Evolutionary conservation across 805 yeast genomes (phyloP).

Genomic region (Myxozyma mucilagina): DNA sequence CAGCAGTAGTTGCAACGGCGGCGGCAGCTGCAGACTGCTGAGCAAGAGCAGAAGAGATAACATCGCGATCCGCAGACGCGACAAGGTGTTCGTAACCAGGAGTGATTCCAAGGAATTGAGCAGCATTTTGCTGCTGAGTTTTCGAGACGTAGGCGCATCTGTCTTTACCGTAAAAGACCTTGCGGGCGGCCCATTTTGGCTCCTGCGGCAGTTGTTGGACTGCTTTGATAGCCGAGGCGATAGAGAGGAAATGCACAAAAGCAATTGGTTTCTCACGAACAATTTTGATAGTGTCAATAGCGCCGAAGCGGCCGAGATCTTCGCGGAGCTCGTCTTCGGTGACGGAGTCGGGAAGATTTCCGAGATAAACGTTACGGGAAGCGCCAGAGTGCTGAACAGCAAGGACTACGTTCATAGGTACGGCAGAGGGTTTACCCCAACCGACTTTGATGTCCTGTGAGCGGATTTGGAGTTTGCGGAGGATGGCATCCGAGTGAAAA

Average conservation of each 20-base stretch:
- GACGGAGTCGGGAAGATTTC: slow-evolving; percentile 66
- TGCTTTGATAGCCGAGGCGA: slow-evolving; percentile 80
- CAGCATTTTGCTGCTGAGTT: slow-evolving; percentile 96
- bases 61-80: slow-evolving; percentile 62
- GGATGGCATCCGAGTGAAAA: slow-evolving; percentile 89
- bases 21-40: slow-evolving; percentile 97
- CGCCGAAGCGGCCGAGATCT: slow-evolving; percentile 74
- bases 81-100: slow-evolving; percentile 84
- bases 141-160: slow-evolving; percentile 87
- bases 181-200: slow-evolving; percentile 70
- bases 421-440: slow-evolving; percentile 84
- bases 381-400: slow-evolving; percentile 85
- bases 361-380: slow-evolving; percentile 89
- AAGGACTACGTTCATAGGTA: slow-evolving; percentile 70
- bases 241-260: slow-evolving; percentile 88
- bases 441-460: slow-evolving; percentile 84
- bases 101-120: slow-evolving; percentile 86
- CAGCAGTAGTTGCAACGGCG: slow-evolving; percentile 92
- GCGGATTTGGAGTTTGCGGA: slow-evolving; percentile 76
- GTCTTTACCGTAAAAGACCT: slow-evolving; percentile 90
- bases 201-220: slow-evolving; percentile 71
- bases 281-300: slow-evolving; percentile 80
- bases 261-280: slow-evolving; percentile 70
- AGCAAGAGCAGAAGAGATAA: slow-evolving; percentile 54
- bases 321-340: slow-evolving; percentile 65